These are phyloP conservation scores for Jacaranda mimosifolia DNA, from an alignment of 257 asterid genomes.

Conservation along the genomic window DNA sequence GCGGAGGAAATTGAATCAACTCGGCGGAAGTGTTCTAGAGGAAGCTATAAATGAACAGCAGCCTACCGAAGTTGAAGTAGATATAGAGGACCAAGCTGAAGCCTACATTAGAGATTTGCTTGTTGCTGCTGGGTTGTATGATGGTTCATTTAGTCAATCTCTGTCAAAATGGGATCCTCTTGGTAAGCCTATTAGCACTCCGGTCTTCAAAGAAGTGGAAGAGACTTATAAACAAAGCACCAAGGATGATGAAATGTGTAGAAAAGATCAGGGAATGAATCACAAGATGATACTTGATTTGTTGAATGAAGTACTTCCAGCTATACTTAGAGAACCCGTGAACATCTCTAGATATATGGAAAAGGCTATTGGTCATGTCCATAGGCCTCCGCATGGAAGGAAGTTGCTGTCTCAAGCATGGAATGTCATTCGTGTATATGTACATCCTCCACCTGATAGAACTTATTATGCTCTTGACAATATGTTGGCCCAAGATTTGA, in stretches of 20 bases:
- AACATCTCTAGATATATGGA: constrained; percentile 59
- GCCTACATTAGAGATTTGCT: constrained; percentile 89
- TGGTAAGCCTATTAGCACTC: constrained; percentile 78
- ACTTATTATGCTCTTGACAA: constrained; percentile 57
- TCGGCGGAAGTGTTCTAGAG: constrained; percentile 62
- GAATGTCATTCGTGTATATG: constrained; percentile 51
- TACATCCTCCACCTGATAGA: constrained; percentile 62
- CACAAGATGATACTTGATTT: constrained; percentile 74
- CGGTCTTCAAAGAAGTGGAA: constrained; percentile 82
- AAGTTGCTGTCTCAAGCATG: constrained; percentile 67
- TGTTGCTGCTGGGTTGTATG: constrained; percentile 78
- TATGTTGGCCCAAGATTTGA: constrained; percentile 73
- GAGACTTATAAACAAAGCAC: constrained; percentile 53
- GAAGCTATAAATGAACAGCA: constrained; percentile 59
- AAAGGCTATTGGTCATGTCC: constrained; percentile 49
- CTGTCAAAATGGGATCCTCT: constrained; percentile 83
- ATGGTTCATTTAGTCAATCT: constrained; percentile 64
- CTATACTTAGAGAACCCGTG: constrained; percentile 59
- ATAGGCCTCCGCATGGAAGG: constrained; percentile 71
- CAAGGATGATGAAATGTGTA: constrained; percentile 47
- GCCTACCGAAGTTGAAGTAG: constrained; percentile 59
- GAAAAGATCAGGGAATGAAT: constrained; percentile 51
- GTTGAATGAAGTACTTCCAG: constrained; percentile 82
- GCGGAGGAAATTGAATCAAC: constrained; percentile 75
- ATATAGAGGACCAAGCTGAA: constrained; percentile 71